phyloP scores from a whole-genome alignment of 306 rosid species.

The Vicia sativa region DNA sequence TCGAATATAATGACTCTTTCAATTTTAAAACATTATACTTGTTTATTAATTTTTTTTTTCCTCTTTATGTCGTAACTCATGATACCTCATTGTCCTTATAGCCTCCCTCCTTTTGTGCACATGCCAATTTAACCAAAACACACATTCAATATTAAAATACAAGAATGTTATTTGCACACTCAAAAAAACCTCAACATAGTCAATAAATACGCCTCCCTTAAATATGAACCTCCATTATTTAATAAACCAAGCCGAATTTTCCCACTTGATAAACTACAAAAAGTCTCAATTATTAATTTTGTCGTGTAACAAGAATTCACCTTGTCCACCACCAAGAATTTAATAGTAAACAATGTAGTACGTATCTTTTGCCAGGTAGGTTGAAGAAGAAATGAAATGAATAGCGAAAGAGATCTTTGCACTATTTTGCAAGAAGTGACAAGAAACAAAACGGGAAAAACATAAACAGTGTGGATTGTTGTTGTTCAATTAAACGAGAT shows the following conservation, averaged over 20 bases:
- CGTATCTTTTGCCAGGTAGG: conserved; percentile 24
- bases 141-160: neutral
- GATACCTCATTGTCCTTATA: neutral
- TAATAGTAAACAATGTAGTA: conserved; percentile 10
- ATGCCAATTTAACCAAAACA: conserved; percentile 26
- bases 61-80: too few species aligned
- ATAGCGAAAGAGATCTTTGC: conserved; percentile 11
- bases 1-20: too few species aligned
- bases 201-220: conserved; percentile 23
- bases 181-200: conserved; percentile 30
- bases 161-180: conserved; percentile 35
- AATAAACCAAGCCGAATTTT: neutral
- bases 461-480: neutral
- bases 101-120: conserved; percentile 22
- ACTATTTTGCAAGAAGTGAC: conserved; percentile 17
- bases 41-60: too few species aligned
- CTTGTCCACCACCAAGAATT: conserved; percentile 34
- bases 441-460: conserved; percentile 20
- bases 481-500: neutral
- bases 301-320: conserved; percentile 31
- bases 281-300: conserved; percentile 38
- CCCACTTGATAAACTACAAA: conserved; percentile 19
- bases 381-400: conserved; percentile 28
- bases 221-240: conserved; percentile 6
- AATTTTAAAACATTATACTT: too few species aligned